Evolutionary conservation across 2,329 filamentous ascomycete species (phyloP), one percentile per base, ranked within the genome.

Genomic region (Diaporthe eres): DNA sequence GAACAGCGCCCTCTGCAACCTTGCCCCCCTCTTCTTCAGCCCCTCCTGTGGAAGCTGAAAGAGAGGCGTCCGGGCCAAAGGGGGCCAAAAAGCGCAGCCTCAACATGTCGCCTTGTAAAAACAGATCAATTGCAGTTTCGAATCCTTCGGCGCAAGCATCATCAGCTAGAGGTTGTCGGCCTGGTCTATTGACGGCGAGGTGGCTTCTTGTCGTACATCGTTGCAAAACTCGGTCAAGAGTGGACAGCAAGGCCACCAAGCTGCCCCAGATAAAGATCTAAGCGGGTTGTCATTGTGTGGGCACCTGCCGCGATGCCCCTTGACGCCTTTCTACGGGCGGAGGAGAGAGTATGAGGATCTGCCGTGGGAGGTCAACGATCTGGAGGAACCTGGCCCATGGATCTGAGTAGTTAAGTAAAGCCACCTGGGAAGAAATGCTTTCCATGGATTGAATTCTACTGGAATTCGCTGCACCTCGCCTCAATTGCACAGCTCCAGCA

Each of bases 51-150:
- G 15, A 7, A 42, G 47, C 47, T 53, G 63, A 60, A 60, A 39
- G 22, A 42, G 31, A n/a, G 25, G 42, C 8, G 63, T 51, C 44
- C 4, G 42, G 17, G 31, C 6, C 44, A 37, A n/a, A 67, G 28
- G 61, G 61, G 63, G 63, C 63, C 63, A 51, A 28, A 39, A 68
- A 37, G 31, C 47, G 47, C 34, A 68, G 44, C 47, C 15, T n/a
- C 9, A 3, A 42, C 13, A 25, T n/a, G 47, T 28, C 47, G 31
- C 34, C 31, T 22, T 0, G 47, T 68, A 39, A 68, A 37, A 53
- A 28, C 34, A 68, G 31, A 51, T 39, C 31, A 51, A 39, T 51
- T 53, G 63, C 31, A 68, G 22, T 1, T n/a, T 37, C 22, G 13
- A 68, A 25, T 39, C 13, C 47, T 53, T 39, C 3, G 47, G 31